These are phyloP conservation scores for Daldinia sp. DNA, from an alignment of 2,329 filamentous ascomycete species.

Conservation along the genomic window DNA sequence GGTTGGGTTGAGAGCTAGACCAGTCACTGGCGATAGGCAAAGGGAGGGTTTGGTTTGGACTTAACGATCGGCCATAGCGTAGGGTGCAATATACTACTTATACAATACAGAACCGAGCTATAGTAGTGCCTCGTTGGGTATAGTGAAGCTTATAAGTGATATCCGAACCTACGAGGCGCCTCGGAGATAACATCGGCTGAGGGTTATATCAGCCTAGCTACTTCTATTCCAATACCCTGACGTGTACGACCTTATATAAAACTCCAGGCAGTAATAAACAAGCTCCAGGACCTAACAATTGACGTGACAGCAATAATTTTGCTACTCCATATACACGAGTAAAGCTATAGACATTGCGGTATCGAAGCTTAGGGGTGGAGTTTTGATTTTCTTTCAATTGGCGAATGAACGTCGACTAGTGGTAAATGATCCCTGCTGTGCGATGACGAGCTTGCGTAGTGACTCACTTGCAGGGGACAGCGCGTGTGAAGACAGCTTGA, in stretches of 20 bases:
- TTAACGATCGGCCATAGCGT: neutral
- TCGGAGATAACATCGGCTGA: conserved; percentile 14
- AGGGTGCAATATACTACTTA: neutral
- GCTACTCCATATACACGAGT: neutral
- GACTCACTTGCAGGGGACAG: neutral
- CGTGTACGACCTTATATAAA: neutral
- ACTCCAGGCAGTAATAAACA: neutral
- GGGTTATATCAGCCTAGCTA: too few relatives aligned
- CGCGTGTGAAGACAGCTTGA: conserved; percentile 13
- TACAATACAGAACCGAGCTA: neutral
- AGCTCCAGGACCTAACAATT: neutral
- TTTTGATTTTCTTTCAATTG: neutral
- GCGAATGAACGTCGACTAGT: neutral
- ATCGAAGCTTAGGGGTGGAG: neutral
- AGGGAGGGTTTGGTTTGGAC: neutral
- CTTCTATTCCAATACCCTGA: neutral
- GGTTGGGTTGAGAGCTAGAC: neutral
- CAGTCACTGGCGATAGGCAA: neutral
- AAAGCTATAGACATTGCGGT: neutral
- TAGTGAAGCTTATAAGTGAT: neutral
- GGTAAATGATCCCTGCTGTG: neutral
- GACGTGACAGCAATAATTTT: neutral
- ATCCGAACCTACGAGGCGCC: conserved; percentile 4
- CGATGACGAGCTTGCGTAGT: neutral
- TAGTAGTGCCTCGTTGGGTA: neutral